These are phyloP conservation scores for Clathrus columnatus DNA, from an alignment of 768 basidiomycete species.

Conservation along the genomic window DNA sequence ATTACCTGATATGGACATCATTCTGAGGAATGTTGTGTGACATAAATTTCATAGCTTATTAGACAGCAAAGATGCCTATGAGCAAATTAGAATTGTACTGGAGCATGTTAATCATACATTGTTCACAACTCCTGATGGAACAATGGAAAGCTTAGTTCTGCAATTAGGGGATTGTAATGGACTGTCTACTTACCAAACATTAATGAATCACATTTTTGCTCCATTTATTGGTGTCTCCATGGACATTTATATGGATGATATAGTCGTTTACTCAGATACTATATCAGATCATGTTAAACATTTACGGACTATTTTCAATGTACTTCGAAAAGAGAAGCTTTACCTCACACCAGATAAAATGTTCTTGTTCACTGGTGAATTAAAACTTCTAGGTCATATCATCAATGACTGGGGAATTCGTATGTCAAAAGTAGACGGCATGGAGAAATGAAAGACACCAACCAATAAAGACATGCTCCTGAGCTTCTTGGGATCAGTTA, in stretches of 20 bases:
- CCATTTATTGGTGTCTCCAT: slow-evolving; percentile 23
- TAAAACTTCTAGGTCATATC: slow-evolving; percentile 24
- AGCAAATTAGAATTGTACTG: slow-evolving; percentile 9
- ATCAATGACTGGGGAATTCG: slow-evolving; percentile 30
- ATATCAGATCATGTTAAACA: slow-evolving; percentile 23
- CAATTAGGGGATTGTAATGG: slow-evolving; percentile 40
- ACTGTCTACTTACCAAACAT: slow-evolving; percentile 13
- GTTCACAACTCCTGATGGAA: slow-evolving; percentile 30
- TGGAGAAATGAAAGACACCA: slow-evolving; percentile 24
- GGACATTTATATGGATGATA: slow-evolving; percentile 21
- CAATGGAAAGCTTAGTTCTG: slow-evolving; percentile 31
- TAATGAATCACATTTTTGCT: slow-evolving; percentile 31
- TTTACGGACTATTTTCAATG: slow-evolving; percentile 24
- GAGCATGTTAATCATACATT: slow-evolving; percentile 10
- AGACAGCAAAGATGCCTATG: slow-evolving; percentile 12
- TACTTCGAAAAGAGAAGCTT: slow-evolving; percentile 25
- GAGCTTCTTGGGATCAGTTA: slow-evolving; percentile 26
- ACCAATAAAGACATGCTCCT: slow-evolving; percentile 25
- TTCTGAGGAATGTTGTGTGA: neutral
- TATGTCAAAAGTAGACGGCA: slow-evolving; percentile 37
- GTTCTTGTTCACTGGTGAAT: slow-evolving; percentile 21
- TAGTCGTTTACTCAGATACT: slow-evolving; percentile 21
- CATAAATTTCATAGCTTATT: neutral
- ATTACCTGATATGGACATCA: slow-evolving; percentile 6
- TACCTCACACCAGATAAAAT: slow-evolving; percentile 30